Conservation (phyloP, 768 basidiomycete genomes). For the Trametes cingulata region DNA sequence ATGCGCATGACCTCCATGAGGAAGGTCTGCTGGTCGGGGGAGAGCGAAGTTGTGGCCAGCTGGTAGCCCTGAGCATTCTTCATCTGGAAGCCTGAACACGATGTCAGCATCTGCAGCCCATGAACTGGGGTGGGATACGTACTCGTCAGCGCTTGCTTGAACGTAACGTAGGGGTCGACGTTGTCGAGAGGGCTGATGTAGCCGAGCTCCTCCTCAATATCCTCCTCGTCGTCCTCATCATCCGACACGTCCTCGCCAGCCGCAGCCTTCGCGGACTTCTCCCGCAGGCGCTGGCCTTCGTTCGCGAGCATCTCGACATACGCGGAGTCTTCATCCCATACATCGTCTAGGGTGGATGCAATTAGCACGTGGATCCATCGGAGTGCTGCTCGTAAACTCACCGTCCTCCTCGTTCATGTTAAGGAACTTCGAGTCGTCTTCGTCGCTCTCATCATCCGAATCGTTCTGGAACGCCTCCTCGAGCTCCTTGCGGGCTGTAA, state of each 20-base stretch:
- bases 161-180: conserved; percentile 74
- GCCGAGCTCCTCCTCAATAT: conserved; percentile 80
- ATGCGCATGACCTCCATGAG: conserved; percentile 85
- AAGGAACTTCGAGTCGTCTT: conserved; percentile 51
- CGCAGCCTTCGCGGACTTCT: conserved; percentile 50
- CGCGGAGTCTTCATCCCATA: conserved; percentile 88
- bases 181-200: conserved; percentile 83
- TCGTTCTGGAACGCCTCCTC: conserved; percentile 50
- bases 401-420: conserved; percentile 73
- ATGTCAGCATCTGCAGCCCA: conserved; percentile 1
- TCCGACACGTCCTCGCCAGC: conserved; percentile 37
- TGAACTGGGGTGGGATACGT: conserved; percentile 27
- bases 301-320: conserved; percentile 85
- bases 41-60: conserved; percentile 67
- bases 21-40: conserved; percentile 73
- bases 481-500: conserved; percentile 57
- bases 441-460: conserved; percentile 46
- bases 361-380: not conserved
- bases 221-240: conserved; percentile 48
- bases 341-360: conserved; percentile 59
- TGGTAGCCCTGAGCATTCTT: conserved; percentile 70
- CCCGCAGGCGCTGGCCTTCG: conserved; percentile 78
- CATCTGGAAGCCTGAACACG: conserved; percentile 65
- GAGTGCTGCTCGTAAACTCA: conserved; percentile 24
- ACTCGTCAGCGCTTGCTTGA: conserved; percentile 81